Evolutionary conservation across 164 flowering plant species (phyloP).

Genomic region (Paratinospora sagittata): DNA sequence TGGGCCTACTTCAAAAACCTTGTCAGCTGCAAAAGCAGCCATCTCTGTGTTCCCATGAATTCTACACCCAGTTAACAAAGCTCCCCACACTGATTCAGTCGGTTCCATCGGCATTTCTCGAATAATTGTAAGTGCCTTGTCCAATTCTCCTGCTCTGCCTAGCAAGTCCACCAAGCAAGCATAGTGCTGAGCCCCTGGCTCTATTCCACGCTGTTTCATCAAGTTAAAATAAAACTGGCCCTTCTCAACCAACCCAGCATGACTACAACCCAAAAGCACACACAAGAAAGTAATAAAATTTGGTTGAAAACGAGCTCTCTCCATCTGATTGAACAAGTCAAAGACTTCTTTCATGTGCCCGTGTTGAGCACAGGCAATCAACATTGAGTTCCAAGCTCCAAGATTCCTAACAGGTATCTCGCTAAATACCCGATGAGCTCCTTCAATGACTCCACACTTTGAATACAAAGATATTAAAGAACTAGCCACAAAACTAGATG

Average conservation of each 20-base stretch:
- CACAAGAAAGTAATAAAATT: slow-evolving; percentile 81
- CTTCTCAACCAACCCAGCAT: slow-evolving; percentile 69
- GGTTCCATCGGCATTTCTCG: slow-evolving; percentile 69
- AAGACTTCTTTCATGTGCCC: slow-evolving; percentile 49
- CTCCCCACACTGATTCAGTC: slow-evolving; percentile 86
- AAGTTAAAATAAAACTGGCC: slow-evolving; percentile 57
- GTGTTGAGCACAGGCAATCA: slow-evolving; percentile 86
- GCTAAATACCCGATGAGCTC: slow-evolving; percentile 47
- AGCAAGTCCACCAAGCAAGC: slow-evolving; percentile 75
- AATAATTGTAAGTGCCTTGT: slow-evolving; percentile 56
- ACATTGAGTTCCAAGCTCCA: slow-evolving; percentile 88
- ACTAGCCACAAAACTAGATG: slow-evolving; percentile 71
- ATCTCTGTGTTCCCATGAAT: slow-evolving; percentile 65
- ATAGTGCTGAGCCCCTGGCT: slow-evolving; percentile 73
- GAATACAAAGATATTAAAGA: slow-evolving; percentile 74
- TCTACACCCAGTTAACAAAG: slow-evolving; percentile 78
- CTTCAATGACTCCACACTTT: slow-evolving; percentile 67
- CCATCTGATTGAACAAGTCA: slow-evolving; percentile 51
- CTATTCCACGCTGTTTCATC: slow-evolving; percentile 62
- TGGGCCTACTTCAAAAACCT: slow-evolving; percentile 51
- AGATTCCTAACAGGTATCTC: slow-evolving; percentile 54
- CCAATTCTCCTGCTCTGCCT: slow-evolving; percentile 76
- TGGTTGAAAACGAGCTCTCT: slow-evolving; percentile 45
- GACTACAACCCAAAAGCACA: slow-evolving; percentile 80
- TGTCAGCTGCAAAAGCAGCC: slow-evolving; percentile 81